Conservation (phyloP, 2,329 filamentous ascomycete genomes). For the Plenodomus lindquistii region DNA sequence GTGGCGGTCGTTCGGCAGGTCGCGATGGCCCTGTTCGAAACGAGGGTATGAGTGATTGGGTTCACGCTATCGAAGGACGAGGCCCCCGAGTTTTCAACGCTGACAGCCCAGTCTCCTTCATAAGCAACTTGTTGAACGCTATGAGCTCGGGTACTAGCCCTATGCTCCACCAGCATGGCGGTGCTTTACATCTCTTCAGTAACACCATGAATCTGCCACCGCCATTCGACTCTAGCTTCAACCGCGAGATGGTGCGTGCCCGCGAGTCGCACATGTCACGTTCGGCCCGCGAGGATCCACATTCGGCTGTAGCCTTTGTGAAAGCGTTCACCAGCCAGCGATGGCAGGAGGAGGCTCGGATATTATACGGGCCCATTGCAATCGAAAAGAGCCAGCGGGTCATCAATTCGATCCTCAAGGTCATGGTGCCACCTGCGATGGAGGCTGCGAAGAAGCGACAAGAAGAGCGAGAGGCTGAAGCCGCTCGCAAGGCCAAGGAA, state of each 20-base stretch:
- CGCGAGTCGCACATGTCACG: conserved; percentile 37
- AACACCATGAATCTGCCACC: conserved; percentile 36
- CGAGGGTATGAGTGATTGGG: conserved; percentile 57
- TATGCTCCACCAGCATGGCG: conserved; percentile 44
- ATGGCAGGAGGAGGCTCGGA: conserved; percentile 87
- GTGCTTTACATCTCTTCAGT: conserved; percentile 58
- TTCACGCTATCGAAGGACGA: conserved; percentile 55
- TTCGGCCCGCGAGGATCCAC: conserved; percentile 60
- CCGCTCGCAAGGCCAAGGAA: conserved; percentile 63
- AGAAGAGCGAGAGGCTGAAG: conserved; percentile 73
- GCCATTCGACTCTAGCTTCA: conserved; percentile 38
- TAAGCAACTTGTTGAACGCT: conserved; percentile 61
- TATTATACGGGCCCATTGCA: conserved; percentile 74
- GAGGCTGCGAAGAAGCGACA: conserved; percentile 75
- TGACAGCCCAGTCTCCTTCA: conserved; percentile 58
- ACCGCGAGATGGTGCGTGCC: conserved; percentile 36
- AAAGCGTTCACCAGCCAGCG: conserved; percentile 72
- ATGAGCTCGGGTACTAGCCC: conserved; percentile 49
- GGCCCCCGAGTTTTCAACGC: conserved; percentile 51
- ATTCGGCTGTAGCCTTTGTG: conserved; percentile 76
- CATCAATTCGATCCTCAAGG: conserved; percentile 68
- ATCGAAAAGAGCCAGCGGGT: conserved; percentile 72
- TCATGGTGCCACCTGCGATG: conserved; percentile 81
- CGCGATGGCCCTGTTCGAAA: conserved; percentile 30
- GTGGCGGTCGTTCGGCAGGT: conserved; percentile 48